Percentiles rank a stretch among this genome's conserved stretches.
These are phyloP conservation scores for Parastagonospora avenae DNA, from an alignment of 2,329 filamentous ascomycete species.

Conservation along the genomic window DNA sequence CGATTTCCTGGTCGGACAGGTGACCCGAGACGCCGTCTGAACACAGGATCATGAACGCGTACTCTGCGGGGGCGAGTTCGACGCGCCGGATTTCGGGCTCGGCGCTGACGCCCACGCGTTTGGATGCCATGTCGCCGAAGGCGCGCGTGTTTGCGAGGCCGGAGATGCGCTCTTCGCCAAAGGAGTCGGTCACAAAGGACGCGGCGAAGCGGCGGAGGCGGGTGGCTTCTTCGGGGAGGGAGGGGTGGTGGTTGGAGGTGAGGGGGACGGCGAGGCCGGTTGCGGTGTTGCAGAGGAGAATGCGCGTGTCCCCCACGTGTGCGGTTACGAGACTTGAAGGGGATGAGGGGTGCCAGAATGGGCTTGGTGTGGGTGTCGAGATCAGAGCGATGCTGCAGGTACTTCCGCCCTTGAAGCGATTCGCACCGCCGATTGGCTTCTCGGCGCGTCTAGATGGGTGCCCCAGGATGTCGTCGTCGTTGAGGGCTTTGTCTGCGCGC, in stretches of 20 bases:
- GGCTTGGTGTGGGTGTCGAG: constrained; percentile 86
- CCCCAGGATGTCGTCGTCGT: constrained; percentile 82
- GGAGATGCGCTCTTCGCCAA: constrained; percentile 93
- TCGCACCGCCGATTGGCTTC: constrained; percentile 71
- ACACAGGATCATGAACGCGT: constrained; percentile 85
- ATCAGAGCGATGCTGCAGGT: constrained; percentile 90
- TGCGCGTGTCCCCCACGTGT: constrained; percentile 91
- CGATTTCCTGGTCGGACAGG: constrained; percentile 89
- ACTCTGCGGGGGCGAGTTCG: constrained; percentile 82
- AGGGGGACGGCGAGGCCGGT: constrained; percentile 80
- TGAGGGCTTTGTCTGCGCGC: constrained; percentile 76
- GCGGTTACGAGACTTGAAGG: constrained; percentile 83
- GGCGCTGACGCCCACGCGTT: constrained; percentile 90
- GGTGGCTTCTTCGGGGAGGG: constrained; percentile 80
- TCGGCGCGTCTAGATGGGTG: constrained; percentile 55
- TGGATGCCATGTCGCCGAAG: constrained; percentile 90
- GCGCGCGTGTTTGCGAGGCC: constrained; percentile 92
- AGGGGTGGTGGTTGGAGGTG: constrained; percentile 91
- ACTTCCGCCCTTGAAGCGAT: constrained; percentile 89
- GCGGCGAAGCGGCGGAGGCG: constrained; percentile 84
- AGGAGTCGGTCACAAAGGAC: constrained; percentile 90
- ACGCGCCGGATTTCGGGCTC: constrained; percentile 86
- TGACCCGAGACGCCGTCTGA: constrained; percentile 88
- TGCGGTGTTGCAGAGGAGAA: constrained; percentile 84
- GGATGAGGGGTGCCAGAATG: constrained; percentile 92